A percentile compares a stretch with the other conserved stretches of the same genome.
Evolutionary conservation across 192 early-diverging fungal genomes (phyloP).

Genomic region (Coemansia sp.): DNA sequence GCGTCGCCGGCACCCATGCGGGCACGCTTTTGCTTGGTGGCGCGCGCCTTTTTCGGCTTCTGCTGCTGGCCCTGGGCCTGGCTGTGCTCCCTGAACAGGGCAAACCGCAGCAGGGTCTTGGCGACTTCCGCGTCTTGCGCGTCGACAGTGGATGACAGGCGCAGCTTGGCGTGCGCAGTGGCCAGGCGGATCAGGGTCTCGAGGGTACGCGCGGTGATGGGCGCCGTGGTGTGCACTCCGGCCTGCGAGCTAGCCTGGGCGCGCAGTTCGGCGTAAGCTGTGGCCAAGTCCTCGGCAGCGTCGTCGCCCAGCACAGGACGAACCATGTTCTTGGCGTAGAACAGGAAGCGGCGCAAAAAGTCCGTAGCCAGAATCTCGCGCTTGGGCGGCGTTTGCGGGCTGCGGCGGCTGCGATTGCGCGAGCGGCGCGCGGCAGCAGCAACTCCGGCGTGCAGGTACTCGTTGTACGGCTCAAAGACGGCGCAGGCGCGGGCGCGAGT

Average conservation of each 20-base stretch:
- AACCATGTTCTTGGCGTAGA: constrained; percentile 85
- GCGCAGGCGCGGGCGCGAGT: constrained; percentile 56
- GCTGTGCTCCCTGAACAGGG: constrained; percentile 92
- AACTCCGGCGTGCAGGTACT: constrained; percentile 74
- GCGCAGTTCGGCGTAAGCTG: constrained; percentile 80
- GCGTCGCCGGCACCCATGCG: constrained; percentile 38
- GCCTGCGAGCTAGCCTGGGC: constrained; percentile 60
- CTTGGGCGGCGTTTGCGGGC: constrained; percentile 18
- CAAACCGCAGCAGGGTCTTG: constrained; percentile 77
- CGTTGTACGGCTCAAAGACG: constrained; percentile 88
- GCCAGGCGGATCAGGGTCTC: constrained; percentile 96
- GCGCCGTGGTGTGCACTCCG: constrained; percentile 80
- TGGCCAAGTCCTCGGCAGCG: constrained; percentile 80
- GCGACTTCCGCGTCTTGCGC: constrained; percentile 84
- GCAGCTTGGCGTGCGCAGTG: constrained; percentile 93
- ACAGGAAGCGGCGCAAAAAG: constrained; percentile 94
- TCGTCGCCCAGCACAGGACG: constrained; percentile 77
- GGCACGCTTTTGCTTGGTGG: constrained; percentile 39
- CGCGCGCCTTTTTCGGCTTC: constrained; percentile 16
- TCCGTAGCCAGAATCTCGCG: constrained; percentile 72
- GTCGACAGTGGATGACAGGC: constrained; percentile 77
- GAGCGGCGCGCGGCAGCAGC: constrained; percentile 35
- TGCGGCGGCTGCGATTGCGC: constrained; percentile 28
- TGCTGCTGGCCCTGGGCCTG: too few relatives aligned
- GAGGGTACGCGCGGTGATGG: constrained; percentile 97